These are phyloP conservation scores for Thraustotheca clavata DNA, from an alignment of 352 stramenopile genomes.

Conservation along the genomic window DNA sequence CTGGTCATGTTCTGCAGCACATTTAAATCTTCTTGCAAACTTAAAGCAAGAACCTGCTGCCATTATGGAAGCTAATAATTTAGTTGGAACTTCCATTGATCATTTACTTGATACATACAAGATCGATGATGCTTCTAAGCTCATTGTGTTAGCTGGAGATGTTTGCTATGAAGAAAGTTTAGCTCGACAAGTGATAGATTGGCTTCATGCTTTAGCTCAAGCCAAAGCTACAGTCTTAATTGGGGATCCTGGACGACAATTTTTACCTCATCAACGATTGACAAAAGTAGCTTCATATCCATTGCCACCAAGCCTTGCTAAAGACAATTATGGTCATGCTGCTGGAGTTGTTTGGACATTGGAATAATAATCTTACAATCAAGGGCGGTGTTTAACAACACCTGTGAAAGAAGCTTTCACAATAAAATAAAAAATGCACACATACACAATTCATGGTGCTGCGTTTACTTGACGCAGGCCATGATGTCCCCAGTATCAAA, in stretches of 20 bases:
- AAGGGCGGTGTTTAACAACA: slow-evolving; percentile 86
- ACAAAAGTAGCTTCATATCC: neutral
- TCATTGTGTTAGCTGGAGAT: slow-evolving; percentile 15
- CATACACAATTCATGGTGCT: slow-evolving; percentile 19
- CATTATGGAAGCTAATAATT: neutral
- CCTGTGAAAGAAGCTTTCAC: slow-evolving; percentile 31
- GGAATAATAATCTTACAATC: slow-evolving; percentile 14
- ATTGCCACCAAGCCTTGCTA: slow-evolving; percentile 3
- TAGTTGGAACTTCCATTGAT: neutral
- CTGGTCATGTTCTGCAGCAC: slow-evolving; percentile 2
- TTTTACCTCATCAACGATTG: neutral
- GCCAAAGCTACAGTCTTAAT: neutral
- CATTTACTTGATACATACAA: neutral
- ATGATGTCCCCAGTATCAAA: slow-evolving; percentile 84
- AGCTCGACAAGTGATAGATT: neutral
- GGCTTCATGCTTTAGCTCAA: neutral
- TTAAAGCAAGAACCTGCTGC: neutral
- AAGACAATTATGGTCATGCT: neutral
- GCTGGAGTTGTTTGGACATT: slow-evolving; percentile 1
- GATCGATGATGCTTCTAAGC: neutral
- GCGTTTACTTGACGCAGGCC: slow-evolving; percentile 67
- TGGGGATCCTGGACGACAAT: slow-evolving; percentile 17
- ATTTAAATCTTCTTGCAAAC: neutral
- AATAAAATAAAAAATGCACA: slow-evolving; percentile 65
- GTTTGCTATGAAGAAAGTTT: slow-evolving; percentile 20